Conservation (phyloP, 495 filamentous ascomycete genomes). For the Aspergillus nanangensis region DNA sequence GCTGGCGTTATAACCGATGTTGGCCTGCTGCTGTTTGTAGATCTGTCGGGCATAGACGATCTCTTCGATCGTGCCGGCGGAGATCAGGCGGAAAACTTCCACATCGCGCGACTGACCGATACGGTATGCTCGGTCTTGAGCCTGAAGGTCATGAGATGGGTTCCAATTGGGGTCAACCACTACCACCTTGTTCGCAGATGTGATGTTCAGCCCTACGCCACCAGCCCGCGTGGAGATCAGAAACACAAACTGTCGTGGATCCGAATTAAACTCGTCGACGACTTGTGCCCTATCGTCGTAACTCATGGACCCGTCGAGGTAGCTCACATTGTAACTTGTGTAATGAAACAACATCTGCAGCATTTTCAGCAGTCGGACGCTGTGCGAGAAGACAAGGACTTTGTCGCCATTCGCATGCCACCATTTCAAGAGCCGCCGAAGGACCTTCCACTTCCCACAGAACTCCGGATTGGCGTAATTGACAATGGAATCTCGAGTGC, state of each 20-base stretch:
- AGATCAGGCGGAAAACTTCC: slow-evolving; percentile 94
- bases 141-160: slow-evolving; percentile 87
- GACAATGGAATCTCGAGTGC: slow-evolving; percentile 69
- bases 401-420: slow-evolving; percentile 92
- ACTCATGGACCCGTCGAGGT: slow-evolving; percentile 82
- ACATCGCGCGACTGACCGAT: slow-evolving; percentile 93
- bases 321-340: slow-evolving; percentile 88
- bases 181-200: slow-evolving; percentile 96
- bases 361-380: slow-evolving; percentile 80
- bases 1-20: slow-evolving; percentile 92
- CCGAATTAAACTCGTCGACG: slow-evolving; percentile 90
- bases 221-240: slow-evolving; percentile 92
- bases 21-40: slow-evolving; percentile 98
- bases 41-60: slow-evolving; percentile 97
- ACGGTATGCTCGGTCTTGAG: slow-evolving; percentile 93
- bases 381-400: slow-evolving; percentile 90
- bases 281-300: slow-evolving; percentile 74
- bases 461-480: slow-evolving; percentile 87
- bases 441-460: slow-evolving; percentile 95
- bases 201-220: slow-evolving; percentile 90
- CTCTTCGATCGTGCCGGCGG: slow-evolving; percentile 91
- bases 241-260: slow-evolving; percentile 88
- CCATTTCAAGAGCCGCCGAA: slow-evolving; percentile 80
- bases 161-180: slow-evolving; percentile 99
- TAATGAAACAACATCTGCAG: slow-evolving; percentile 81